phyloP scores from a whole-genome alignment of 2,329 filamentous ascomycete genomes.

The Arthrobotrys entomopaga region DNA sequence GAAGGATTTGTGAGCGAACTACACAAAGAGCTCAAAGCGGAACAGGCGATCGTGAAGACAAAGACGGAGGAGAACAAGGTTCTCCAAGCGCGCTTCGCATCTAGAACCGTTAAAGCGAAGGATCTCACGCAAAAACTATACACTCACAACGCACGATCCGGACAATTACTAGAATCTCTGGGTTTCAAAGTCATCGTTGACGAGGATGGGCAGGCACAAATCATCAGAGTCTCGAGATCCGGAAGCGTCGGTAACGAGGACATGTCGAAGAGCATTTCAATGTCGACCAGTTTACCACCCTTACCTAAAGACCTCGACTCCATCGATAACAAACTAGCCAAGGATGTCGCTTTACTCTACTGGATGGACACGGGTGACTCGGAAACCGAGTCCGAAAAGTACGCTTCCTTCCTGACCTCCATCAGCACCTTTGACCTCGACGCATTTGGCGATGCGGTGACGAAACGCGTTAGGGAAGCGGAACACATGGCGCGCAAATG shows the following conservation, averaged over 20 bases:
- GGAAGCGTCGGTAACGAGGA: constrained; percentile 62
- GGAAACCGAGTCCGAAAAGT: constrained; percentile 76
- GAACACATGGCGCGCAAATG: constrained; percentile 93
- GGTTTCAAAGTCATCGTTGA: constrained; percentile 83
- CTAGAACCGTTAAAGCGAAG: constrained; percentile 77
- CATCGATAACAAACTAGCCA: constrained; percentile 51
- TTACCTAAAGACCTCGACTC: constrained; percentile 43
- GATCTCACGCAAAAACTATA: constrained; percentile 86
- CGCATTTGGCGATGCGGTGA: constrained; percentile 82
- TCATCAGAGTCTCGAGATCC: constrained; percentile 57
- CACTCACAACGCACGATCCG: constrained; percentile 83
- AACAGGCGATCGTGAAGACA: constrained; percentile 65
- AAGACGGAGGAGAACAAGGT: constrained; percentile 67
- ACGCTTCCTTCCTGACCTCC: constrained; percentile 76
- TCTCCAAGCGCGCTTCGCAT: constrained; percentile 71
- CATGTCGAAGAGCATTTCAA: constrained; percentile 64
- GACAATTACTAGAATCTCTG: constrained; percentile 82
- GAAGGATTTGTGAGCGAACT: constrained; percentile 61
- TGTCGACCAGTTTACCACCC: constrained; percentile 60
- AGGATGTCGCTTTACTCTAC: constrained; percentile 77
- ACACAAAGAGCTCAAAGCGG: constrained; percentile 63
- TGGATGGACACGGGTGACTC: constrained; percentile 79
- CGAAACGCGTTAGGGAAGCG: constrained; percentile 90
- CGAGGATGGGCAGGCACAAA: constrained; percentile 62
- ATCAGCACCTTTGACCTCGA: constrained; percentile 85